Evolutionary conservation across 345 rosid genomes (phyloP).

Genomic region (Draba incana): DNA sequence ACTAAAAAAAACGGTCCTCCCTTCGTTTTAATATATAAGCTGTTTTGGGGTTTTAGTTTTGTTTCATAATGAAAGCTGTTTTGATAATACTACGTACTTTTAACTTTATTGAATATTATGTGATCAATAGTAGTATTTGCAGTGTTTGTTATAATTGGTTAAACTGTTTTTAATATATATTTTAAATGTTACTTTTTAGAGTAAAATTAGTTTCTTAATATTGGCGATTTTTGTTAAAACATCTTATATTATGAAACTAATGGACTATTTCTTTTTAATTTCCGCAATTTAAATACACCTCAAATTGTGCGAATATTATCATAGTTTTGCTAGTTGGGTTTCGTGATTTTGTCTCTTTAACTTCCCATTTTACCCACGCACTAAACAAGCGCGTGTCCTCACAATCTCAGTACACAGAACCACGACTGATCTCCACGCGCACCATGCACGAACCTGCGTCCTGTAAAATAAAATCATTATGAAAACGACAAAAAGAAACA

Average conservation of each 20-base stretch:
- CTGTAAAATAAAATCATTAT: not conserved
- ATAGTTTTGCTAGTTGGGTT: constrained; percentile 41
- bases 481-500: constrained; percentile 43
- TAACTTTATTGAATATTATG: too few relatives aligned
- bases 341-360: constrained; percentile 42
- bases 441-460: not conserved
- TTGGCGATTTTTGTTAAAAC: too few relatives aligned
- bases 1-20: constrained; percentile 35
- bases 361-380: constrained; percentile 18
- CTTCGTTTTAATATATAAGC: too few relatives aligned
- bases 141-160: too few relatives aligned
- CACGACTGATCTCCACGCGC: constrained; percentile 37
- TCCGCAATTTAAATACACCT: constrained; percentile 14
- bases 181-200: too few relatives aligned
- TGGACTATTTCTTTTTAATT: not conserved
- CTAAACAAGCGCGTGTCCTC: not conserved
- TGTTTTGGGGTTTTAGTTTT: too few relatives aligned
- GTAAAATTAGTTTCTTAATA: too few relatives aligned
- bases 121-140: too few relatives aligned
- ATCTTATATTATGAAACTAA: too few relatives aligned
- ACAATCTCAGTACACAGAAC: not conserved
- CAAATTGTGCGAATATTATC: constrained; percentile 40
- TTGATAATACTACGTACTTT: too few relatives aligned
- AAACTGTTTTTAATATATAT: too few relatives aligned
- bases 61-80: too few relatives aligned